Base-by-base conservation (phyloP, 805 yeast genomes). In the Allodekkera sacchari region DNA sequence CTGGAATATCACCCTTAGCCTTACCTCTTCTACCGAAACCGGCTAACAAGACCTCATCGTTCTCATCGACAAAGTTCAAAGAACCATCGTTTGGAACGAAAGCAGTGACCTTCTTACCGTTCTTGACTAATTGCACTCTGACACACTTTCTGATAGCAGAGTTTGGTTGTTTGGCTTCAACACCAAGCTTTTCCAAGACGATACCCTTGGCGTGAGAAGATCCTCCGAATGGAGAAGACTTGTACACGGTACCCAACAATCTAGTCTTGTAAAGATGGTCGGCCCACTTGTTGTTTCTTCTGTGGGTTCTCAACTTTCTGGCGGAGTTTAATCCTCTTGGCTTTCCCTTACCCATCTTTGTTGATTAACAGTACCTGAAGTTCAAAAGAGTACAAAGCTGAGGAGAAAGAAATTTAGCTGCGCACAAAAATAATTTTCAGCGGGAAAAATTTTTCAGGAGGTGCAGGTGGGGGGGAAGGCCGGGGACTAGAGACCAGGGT, bases 11-110 rank as follows among this genome's bases (percentile, higher is more conserved):
- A 80, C 99, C 98, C 94, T 92, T 92, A 70, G 98, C 98, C 81
- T 92, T 92, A 78, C 98, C 98, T 81, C 95, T 92, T 77, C 97
- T 87, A 85, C 99, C 99, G 87, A 92, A 92, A 80, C 99, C 99
- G 62, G 99, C 97, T 59, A 92, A 78, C 62, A 92, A 77, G 59
- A 92, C 99, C 73, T 92, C 97, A 75, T 92, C 99, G 79, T 92
- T 92, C 77, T 92, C 97, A 68, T 92, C 99, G 60, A 92, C 96
- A 59, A 81, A 92, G 92, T 92, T 92, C 71, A 92, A 75, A 81
- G 98, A 92, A 89, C 99, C 99, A 74, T 92, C 99, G 63, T 92
- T 89, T 71, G 99, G 98, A 65, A 92, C 99, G 94, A 92, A 92
- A 69, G 99, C 99, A 61, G 98, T 92, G 55, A 88, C 98, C 76